Base-by-base conservation (phyloP, 148 eudicot genomes). In the Tetragonia tetragonoides region DNA sequence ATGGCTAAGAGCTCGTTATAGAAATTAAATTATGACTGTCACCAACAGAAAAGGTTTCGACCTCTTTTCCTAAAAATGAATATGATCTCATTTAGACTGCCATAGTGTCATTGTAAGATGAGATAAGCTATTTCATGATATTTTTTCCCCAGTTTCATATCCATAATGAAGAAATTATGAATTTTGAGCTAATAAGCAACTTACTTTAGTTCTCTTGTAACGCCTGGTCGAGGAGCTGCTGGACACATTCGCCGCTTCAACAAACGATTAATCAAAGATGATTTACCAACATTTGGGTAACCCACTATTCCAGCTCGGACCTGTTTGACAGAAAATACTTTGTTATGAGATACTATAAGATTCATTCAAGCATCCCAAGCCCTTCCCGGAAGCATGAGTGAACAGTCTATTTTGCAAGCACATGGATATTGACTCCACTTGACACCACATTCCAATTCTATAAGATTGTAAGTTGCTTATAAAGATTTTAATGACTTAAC, bases 151-250 rank as follows among this genome's bases (percentile, higher is more conserved):
- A 3, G 12, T 54, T 10, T 14, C 59, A 54, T 10, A 17, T 54
- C 20, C 16, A 54, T 54, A 54, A 54, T 54, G 9, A 54, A 54
- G 1, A 62, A 21, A 20, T 62, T 24, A 62, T 62, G 24, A 64
- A 64, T 7, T 12, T 64, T 24, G 17, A n/a, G 17, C 5, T 62
- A 21, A 28, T 40, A 84, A 60, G 40, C 51, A 73, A 15, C 90
- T 77, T 86, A 95, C 99, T 85, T 95, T 59, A 95, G 84, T 78
- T 85, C 86, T 69, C 99, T 79, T 14, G 99, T 95, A 62, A 95
- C 99, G 75, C 99, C 99, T 63, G 99, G 99, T 78, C 98, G 89
- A 81, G 99, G 95, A 85, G 99, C 99, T 61, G 99, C 97, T 57
- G 95, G 84, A 88, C 99, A 95, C 90, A 93, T 87, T 57, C 98